Evolutionary conservation across 2,329 filamentous ascomycete species (phyloP).

Genomic region (Cordyceps fumosorosea): DNA sequence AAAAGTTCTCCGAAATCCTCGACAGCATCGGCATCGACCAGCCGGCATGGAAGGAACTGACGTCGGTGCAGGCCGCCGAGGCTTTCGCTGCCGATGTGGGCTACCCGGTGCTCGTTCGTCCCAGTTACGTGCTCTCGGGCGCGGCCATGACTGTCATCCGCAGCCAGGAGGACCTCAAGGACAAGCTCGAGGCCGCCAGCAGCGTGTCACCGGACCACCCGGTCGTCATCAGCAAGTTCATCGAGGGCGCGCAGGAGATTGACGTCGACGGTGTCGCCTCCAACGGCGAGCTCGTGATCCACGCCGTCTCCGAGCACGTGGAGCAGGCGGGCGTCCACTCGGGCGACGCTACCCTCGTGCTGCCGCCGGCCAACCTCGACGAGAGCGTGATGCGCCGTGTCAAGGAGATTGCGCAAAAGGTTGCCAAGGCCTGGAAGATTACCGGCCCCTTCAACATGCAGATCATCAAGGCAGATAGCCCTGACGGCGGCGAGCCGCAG

Average conservation of each 20-base stretch:
- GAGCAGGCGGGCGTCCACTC: conserved; percentile 98
- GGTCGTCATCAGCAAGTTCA: conserved; percentile 97
- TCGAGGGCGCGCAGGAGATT: conserved; percentile 92
- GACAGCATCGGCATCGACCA: conserved; percentile 97
- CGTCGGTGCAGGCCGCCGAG: conserved; percentile 81
- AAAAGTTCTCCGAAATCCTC: conserved; percentile 96
- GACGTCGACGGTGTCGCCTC: conserved; percentile 92
- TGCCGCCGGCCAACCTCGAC: conserved; percentile 79
- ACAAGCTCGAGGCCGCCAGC: conserved; percentile 86
- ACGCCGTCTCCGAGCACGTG: conserved; percentile 91
- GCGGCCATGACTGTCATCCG: conserved; percentile 98
- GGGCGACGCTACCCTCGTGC: conserved; percentile 88
- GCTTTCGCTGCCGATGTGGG: conserved; percentile 76
- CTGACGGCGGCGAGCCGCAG: conserved; percentile 64
- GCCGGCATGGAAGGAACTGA: conserved; percentile 96
- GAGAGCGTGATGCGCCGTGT: conserved; percentile 72
- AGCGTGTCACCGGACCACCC: conserved; percentile 93
- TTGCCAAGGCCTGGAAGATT: conserved; percentile 94
- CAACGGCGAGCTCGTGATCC: conserved; percentile 77
- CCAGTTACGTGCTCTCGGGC: conserved; percentile 91
- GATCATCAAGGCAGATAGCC: conserved; percentile 85
- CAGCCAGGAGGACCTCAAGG: conserved; percentile 80
- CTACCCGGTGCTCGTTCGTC: conserved; percentile 92
- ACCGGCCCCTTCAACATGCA: conserved; percentile 99
- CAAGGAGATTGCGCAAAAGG: conserved; percentile 94